Evolutionary conservation across 306 rosid species (phyloP), one percentile per base, ranked within the genome.

Genomic region (Vachellia collinsii): DNA sequence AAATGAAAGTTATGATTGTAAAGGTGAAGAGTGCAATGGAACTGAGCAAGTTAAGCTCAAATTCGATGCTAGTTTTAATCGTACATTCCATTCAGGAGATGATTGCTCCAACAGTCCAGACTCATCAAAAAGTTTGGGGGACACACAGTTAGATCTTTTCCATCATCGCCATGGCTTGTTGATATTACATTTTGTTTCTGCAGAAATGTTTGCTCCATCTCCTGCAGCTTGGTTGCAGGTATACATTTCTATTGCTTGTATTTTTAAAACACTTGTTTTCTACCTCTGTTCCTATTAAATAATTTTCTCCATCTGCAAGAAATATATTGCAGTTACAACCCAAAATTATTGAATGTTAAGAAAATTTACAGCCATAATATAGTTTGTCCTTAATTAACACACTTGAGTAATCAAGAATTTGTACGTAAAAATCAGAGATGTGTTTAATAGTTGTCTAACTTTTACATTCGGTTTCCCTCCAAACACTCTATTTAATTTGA

Each of bases 151-250:
- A 62, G 98, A 93, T 90, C 63, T 90, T 65, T 95, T 93, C 85
- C 92, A 95, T 87, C 97, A 95, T 72, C 77, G 90, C 80, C 98
- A 95, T 81, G 98, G 99, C 72, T 81, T 93, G 86, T 86, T 95
- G 90, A 79, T 90, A 64, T 86, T 93, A 88, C 97, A 93, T 89
- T 89, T 92, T 80, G 58, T 81, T 65, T 94, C 98, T 58, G 77
- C 93, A 36, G 72, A 88, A 77, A 95, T 95, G 99, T 95, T 95
- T 93, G 91, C 86, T 43, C 97, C 98, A 42, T 93, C 99, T 23
- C 89, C 86, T 43, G 92, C 85, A 20, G 92, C 98, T 92, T 95
- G 98, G 96, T 86, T 91, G 86, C 96, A 95, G 98, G 99, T 93
- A 93, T 70, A 66, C 54, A 66, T 43, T 80, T 80, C 72, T 6